Evolutionary conservation across 495 filamentous ascomycete species (phyloP).

Genomic region (Neurospora sublineolata): DNA sequence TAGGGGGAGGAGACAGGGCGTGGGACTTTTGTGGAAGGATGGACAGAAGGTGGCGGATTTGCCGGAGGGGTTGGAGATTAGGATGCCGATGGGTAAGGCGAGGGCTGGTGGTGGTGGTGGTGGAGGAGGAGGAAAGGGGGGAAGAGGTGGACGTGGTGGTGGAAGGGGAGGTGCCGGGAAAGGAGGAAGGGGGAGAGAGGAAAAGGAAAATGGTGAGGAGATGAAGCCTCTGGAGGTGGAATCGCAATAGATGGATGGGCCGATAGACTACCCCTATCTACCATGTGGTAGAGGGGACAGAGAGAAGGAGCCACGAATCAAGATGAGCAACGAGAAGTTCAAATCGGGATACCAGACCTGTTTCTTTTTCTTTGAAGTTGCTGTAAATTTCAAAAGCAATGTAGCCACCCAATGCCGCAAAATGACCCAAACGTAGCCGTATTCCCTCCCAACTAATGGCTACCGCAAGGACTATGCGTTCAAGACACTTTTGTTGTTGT

Average conservation of each 20-base stretch:
- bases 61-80: conserved; percentile 31
- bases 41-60: conserved; percentile 49
- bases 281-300: not conserved
- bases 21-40: conserved; percentile 55
- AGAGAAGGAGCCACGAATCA: not conserved
- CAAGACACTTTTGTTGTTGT: not conserved
- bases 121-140: conserved; percentile 13
- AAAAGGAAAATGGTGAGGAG: not conserved
- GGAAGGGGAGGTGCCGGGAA: not conserved
- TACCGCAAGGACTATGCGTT: not conserved
- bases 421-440: not conserved
- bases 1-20: conserved; percentile 43
- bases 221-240: not conserved
- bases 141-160: conserved; percentile 3
- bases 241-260: not conserved
- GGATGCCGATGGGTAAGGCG: conserved; percentile 36
- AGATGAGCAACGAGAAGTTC: not conserved
- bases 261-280: not conserved
- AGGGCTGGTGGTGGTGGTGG: conserved; percentile 9
- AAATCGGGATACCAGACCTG: not conserved
- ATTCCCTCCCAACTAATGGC: not conserved
- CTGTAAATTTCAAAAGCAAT: not conserved
- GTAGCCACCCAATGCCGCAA: not conserved
- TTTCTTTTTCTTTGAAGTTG: not conserved
- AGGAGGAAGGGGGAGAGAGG: conserved; percentile 1